These are phyloP conservation scores for Acer negundo DNA, from an alignment of 345 rosid genomes.

Conservation along the genomic window DNA sequence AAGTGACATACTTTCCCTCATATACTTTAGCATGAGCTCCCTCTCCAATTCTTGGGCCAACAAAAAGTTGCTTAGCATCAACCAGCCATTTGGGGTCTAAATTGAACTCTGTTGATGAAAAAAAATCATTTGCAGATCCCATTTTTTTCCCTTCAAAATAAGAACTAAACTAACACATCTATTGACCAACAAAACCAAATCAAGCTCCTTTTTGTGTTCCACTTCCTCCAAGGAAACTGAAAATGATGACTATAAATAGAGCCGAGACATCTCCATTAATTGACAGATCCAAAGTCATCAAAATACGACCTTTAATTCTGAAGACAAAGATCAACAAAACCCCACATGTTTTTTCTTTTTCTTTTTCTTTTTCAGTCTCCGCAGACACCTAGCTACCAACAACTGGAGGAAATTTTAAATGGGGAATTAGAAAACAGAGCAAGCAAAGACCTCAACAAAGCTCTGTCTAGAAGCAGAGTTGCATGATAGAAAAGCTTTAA, in stretches of 20 bases:
- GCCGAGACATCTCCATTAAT: constrained; percentile 23
- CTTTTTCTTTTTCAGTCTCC: neutral
- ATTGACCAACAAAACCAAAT: neutral
- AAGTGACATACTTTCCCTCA: constrained; percentile 88
- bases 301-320: constrained; percentile 22
- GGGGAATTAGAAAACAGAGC: neutral
- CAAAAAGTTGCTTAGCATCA: constrained; percentile 87
- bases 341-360: constrained; percentile 19
- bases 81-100: constrained; percentile 88
- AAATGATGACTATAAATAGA: constrained; percentile 15
- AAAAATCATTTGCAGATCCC: constrained; percentile 84
- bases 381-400: neutral
- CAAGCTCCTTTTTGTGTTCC: constrained; percentile 20
- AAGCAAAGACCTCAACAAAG: constrained; percentile 10
- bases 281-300: constrained; percentile 46
- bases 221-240: constrained; percentile 29
- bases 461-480: constrained; percentile 14
- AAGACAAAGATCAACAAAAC: constrained; percentile 29
- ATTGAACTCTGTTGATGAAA: constrained; percentile 53
- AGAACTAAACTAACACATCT: constrained; percentile 10
- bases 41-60: constrained; percentile 98
- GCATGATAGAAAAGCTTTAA: neutral
- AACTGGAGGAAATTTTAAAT: neutral
- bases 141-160: constrained; percentile 34
- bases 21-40: constrained; percentile 99